Base-by-base conservation (phyloP, 2,329 filamentous ascomycete species). In the Emergomyces pasteurianus region DNA sequence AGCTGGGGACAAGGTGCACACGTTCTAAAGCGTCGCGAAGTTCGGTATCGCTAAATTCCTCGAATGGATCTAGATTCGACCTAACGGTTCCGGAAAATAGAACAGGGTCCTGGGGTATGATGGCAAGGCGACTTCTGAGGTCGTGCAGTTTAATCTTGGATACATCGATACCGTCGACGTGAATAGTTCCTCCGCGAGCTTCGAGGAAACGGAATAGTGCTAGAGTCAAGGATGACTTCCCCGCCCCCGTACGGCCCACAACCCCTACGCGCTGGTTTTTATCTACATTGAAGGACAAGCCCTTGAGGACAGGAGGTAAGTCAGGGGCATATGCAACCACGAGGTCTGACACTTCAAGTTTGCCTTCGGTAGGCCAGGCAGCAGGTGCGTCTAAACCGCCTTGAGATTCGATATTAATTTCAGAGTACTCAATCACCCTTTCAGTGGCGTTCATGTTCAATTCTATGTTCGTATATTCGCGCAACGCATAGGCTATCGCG, bases 101-200 rank as follows among this genome's bases (percentile, higher is more conserved):
- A 0, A 92, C 88, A 0, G 89, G 89, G 65, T 92, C 89, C 74
- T 91, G 87, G 0, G 89, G 89, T 59, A 94, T 92, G 65, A 94
- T 92, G 43, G 88, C 87, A 0, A 94, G 74, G 0, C 88, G 81
- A n/a, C 83, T 86, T 28, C 89, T 83, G 12, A 94, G 77, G 60
- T 87, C 84, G 60, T 87, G 80, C 0, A 92, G 79, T 59, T 82
- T 83, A 67, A 92, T 83, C 67, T 83, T 86, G 26, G 86, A 86
- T 58, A 91, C 88, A 68, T 92, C 87, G 14, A 90, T 66, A 0
- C 87, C 88, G 67, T 92, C 89, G 63, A 92, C 87, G 61, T 78
- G 71, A 63, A 92, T 85, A 16, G 74, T 81, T 9, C 88, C 88
- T 14, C 83, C 80, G 6, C 80, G 75, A 0, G 86, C 82, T 70